Conservation (phyloP, 345 rosid species). For the Euphorbia lathyris region DNA sequence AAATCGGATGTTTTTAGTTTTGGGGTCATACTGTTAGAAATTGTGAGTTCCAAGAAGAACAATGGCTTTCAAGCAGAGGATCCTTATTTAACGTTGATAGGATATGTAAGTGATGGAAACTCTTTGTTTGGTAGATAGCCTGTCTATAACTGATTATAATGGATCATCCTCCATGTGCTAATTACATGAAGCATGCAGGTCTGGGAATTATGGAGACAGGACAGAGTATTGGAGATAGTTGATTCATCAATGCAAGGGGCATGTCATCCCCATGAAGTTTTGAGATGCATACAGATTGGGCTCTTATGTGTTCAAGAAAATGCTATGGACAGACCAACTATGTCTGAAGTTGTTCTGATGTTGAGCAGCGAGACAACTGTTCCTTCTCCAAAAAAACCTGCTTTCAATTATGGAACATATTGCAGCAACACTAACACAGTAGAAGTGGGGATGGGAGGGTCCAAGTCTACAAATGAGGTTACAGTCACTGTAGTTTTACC, state of each 20-base stretch:
- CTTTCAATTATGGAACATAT: neutral
- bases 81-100: neutral
- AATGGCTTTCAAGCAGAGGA: neutral
- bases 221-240: conserved; percentile 6
- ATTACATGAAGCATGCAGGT: conserved; percentile 5
- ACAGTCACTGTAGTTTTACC: neutral
- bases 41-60: conserved; percentile 11
- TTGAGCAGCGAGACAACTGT: neutral
- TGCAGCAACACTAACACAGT: neutral
- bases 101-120: conserved; percentile 12
- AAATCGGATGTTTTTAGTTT: conserved; percentile 27
- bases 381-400: conserved; percentile 11
- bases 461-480: neutral
- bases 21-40: conserved; percentile 20
- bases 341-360: conserved; percentile 9
- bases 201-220: conserved; percentile 16
- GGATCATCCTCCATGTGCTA: neutral
- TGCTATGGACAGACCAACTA: conserved; percentile 9
- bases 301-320: conserved; percentile 11
- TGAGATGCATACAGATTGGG: conserved; percentile 17
- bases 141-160: neutral
- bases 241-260: conserved; percentile 3
- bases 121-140: neutral
- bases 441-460: neutral
- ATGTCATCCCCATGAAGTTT: neutral